phyloP scores from a whole-genome alignment of 2,329 filamentous ascomycete genomes.

The Zymoseptoria crescenta region DNA sequence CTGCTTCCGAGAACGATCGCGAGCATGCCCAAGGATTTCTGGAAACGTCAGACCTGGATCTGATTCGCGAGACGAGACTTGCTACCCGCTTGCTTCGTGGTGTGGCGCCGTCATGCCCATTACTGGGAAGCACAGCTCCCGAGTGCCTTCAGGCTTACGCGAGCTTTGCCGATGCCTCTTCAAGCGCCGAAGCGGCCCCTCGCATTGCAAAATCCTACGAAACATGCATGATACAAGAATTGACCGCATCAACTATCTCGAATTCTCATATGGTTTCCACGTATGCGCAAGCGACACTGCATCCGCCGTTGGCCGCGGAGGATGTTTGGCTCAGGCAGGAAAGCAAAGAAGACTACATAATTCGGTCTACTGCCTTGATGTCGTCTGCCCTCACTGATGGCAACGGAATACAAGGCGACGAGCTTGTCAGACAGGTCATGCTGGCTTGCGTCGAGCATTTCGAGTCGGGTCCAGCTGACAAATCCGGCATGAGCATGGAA shows the following conservation, averaged over 20 bases:
- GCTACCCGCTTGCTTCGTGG: conserved; percentile 7
- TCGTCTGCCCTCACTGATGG: neutral
- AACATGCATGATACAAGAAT: neutral
- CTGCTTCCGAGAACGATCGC: neutral
- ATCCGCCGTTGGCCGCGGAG: neutral
- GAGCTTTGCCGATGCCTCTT: neutral
- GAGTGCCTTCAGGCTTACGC: neutral
- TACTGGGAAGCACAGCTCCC: conserved; percentile 1
- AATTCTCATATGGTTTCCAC: neutral
- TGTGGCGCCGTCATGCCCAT: conserved; percentile 3
- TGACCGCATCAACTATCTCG: neutral
- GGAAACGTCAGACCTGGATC: conserved; percentile 3
- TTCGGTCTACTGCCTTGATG: conserved; percentile 5
- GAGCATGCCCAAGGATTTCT: neutral
- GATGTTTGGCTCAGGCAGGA: neutral
- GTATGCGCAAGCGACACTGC: neutral
- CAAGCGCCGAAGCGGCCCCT: neutral
- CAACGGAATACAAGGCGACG: neutral
- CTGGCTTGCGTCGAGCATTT: neutral
- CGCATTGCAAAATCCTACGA: neutral
- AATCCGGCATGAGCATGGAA: neutral
- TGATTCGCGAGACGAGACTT: conserved; percentile 8
- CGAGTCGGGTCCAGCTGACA: neutral
- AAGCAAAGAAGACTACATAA: conserved; percentile 2
- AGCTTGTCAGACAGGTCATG: neutral